Evolutionary conservation across 2,329 filamentous ascomycete genomes (phyloP).

Genomic region (Phoma sp.): DNA sequence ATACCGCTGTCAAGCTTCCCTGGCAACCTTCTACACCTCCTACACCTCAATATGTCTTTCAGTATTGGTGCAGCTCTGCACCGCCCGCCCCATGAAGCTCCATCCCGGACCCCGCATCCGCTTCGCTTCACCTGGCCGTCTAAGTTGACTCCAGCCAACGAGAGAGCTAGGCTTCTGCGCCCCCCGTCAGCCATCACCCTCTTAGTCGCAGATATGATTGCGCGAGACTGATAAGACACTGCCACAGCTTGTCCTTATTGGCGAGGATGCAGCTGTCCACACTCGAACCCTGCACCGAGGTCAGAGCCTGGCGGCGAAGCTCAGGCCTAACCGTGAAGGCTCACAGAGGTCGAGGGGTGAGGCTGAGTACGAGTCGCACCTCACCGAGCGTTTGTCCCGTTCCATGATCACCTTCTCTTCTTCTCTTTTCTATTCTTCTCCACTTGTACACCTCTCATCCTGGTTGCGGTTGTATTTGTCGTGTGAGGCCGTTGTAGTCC

Average conservation of each 20-base stretch:
- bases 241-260: conserved; percentile 12
- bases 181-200: conserved; percentile 16
- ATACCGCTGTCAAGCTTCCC: conserved; percentile 8
- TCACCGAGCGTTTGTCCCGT: not conserved
- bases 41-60: not conserved
- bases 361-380: conserved; percentile 6
- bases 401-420: conserved; percentile 3
- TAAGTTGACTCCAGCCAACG: conserved; percentile 4
- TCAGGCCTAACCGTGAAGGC: conserved; percentile 9
- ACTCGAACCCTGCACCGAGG: conserved; percentile 10
- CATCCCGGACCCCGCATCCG: conserved; percentile 13
- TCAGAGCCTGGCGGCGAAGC: conserved; percentile 10
- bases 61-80: not conserved
- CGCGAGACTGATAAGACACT: conserved; percentile 18
- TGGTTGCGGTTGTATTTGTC: not conserved
- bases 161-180: conserved; percentile 16
- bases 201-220: conserved; percentile 21
- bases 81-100: not conserved
- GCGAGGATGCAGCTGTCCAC: conserved; percentile 5
- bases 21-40: not conserved
- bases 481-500: not conserved
- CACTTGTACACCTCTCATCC: not conserved
- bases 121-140: conserved; percentile 10
- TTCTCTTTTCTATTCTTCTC: not conserved
- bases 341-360: conserved; percentile 15